Evolutionary conservation across 257 asterid genomes (phyloP), one percentile per base, ranked within the genome.

Genomic region (Petunia axillaris): DNA sequence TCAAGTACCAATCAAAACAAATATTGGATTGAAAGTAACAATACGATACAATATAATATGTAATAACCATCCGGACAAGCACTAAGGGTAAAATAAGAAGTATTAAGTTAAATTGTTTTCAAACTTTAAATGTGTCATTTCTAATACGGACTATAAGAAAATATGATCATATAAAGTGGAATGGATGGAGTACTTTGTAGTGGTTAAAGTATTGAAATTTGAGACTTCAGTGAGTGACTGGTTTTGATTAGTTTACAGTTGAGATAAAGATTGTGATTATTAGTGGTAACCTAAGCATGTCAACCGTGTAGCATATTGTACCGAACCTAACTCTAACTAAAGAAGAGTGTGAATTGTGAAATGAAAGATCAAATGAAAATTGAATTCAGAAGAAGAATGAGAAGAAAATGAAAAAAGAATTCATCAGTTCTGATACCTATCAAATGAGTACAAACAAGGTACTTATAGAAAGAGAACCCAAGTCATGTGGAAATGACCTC

Each of bases 271-370:
- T n/a, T 1, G 40, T 16, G 40, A 68, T 71, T 46, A 71, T 55
- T 41, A 46, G 59, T 46, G 16, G 35, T 71, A n/a, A 48, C 59
- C 44, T 71, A 71, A 70, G 35, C 44, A 25, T 46, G 43, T 71
- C 35, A 11, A 71, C 1, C 35, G 35, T 71, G 60, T 48, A 35
- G 60, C 60, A 71, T 48, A 48, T 48, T 43, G 15, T 71, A 48
- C 36, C 3, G 44, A 73, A 73, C 35, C 3, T 2, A 50, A 50
- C 77, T 50, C 43, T 48, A 48, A 25, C 0, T 25, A 43, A 9
- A 46, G 50, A 70, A 39, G 73, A n/a, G 35, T 65, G 35, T 65
- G 73, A 65, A 65, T 39, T 11, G 36, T 65, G 73, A 13, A 39
- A 39, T 6, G 39, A 39, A 65, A 65, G 50, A 38, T 65, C 73